Evolutionary conservation across 805 yeast species (phyloP), one percentile per base, ranked within the genome.

Genomic region (Candida fluviatilis): DNA sequence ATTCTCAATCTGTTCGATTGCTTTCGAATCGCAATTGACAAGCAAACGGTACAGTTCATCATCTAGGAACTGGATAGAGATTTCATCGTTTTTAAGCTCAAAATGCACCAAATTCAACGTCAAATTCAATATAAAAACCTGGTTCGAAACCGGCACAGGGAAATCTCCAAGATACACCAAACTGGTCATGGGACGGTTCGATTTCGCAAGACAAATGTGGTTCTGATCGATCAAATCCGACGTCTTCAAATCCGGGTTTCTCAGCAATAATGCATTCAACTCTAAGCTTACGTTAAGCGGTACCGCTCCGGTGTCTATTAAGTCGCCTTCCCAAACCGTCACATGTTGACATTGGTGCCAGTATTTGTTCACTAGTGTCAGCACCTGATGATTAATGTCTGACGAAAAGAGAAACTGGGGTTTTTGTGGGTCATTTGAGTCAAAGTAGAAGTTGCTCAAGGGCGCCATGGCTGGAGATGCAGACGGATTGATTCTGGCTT

Each of bases 321-420:
- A 34, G n/a, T 46, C 37, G 14, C 34, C 37, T 8, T 35, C 34
- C 3, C 24, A 21, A 6, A 21, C 8, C 24, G 24, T 10, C 6
- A 6, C 10, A 10, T 21, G 10, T 10, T 10, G 24, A 21, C 24
- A 10, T n/a, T n/a, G 24, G 6, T 21, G 24, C 5, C 12, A 24
- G 15, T 16, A 15, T 8, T 5, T 17, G 21, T 28, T n/a, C 25
- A 4, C 21, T 13, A 45, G 34, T n/a, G 27, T 34, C 4, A 30
- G 32, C 17, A 59, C 52, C 35, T 55, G 53, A 18, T 48, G 50
- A 1, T 58, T 56, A 10, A 67, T 60, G 40, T 67, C 62, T 5
- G 70, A 64, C 3, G 64, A 55, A 41, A 62, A 64, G 15, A 67
- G 47, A 37, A 65, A 57, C 44, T 63, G 65, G 24, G 73, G 73